Percentiles rank a stretch among this genome's conserved stretches.
These are phyloP conservation scores for Salix viminalis DNA, from an alignment of 345 rosid species.

Conservation along the genomic window DNA sequence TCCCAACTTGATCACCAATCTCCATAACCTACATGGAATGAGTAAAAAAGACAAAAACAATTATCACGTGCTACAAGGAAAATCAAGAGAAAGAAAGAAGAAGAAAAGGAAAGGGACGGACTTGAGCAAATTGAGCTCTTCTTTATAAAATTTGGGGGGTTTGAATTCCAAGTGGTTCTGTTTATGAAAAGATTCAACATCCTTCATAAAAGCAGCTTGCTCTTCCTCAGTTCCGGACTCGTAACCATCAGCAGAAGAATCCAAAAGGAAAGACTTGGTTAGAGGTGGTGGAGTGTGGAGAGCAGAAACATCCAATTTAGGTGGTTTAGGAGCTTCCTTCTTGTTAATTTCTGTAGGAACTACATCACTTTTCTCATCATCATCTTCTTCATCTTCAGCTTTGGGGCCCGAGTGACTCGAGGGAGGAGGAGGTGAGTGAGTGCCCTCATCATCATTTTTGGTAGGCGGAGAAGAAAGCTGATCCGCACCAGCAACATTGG, in stretches of 20 bases:
- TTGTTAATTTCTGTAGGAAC: too few species aligned
- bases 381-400: constrained; percentile 20
- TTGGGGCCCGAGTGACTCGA: constrained; percentile 10
- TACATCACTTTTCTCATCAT: constrained; percentile 7
- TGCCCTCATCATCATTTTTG: constrained; percentile 3
- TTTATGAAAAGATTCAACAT: constrained; percentile 22
- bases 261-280: constrained; percentile 17
- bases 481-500: constrained; percentile 2
- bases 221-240: constrained; percentile 33
- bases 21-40: constrained; percentile 27
- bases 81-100: not conserved
- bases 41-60: not conserved
- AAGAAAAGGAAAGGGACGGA: not conserved
- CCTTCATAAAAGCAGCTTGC: constrained; percentile 25
- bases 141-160: constrained; percentile 32
- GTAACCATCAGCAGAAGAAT: constrained; percentile 22
- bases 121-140: constrained; percentile 35
- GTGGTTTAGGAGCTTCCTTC: constrained; percentile 16
- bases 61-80: not conserved
- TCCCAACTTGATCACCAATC: constrained; percentile 30
- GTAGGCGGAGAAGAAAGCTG: not conserved
- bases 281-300: constrained; percentile 7
- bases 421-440: not conserved
- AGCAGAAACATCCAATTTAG: constrained; percentile 13
- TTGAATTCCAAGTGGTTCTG: constrained; percentile 26